A percentile compares a stretch with the other conserved stretches of the same genome.
Evolutionary conservation across 768 basidiomycete genomes (phyloP).

Genomic region (Leccinellum rugosiceps): DNA sequence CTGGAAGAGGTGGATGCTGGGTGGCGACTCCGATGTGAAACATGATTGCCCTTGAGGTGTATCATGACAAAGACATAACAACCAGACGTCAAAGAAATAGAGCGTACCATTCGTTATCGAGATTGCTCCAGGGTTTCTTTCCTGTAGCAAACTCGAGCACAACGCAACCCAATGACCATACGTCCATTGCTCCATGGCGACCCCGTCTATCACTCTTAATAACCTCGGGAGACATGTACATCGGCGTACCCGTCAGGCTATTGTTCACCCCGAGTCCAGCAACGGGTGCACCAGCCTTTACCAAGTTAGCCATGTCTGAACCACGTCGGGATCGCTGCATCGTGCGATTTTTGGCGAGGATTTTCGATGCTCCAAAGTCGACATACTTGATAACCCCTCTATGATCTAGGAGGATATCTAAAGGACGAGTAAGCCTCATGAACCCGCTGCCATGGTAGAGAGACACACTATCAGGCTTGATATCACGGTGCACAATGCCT

Average conservation of each 20-base stretch:
- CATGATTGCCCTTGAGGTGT: constrained; percentile 88
- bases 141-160: constrained; percentile 96
- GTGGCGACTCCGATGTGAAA: constrained; percentile 98
- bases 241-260: constrained; percentile 93
- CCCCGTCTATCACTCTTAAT: constrained; percentile 92
- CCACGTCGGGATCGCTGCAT: constrained; percentile 67
- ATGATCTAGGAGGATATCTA: constrained; percentile 91
- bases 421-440: constrained; percentile 11
- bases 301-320: constrained; percentile 37
- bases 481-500: constrained; percentile 92
- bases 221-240: constrained; percentile 99
- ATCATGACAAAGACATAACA: constrained; percentile 3
- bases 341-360: constrained; percentile 87
- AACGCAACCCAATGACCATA: constrained; percentile 98
- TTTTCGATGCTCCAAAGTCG: constrained; percentile 97
- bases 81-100: not conserved
- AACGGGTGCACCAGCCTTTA: constrained; percentile 34
- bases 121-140: constrained; percentile 96
- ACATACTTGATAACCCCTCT: constrained; percentile 93
- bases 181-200: constrained; percentile 93
- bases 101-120: constrained; percentile 95
- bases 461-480: constrained; percentile 95
- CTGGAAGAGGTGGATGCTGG: constrained; percentile 93
- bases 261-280: constrained; percentile 61
- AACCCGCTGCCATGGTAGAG: not conserved